Percentiles rank a stretch among this genome's conserved stretches.
Conservation (phyloP, 495 filamentous ascomycete species). For the Immersiella caudata region DNA sequence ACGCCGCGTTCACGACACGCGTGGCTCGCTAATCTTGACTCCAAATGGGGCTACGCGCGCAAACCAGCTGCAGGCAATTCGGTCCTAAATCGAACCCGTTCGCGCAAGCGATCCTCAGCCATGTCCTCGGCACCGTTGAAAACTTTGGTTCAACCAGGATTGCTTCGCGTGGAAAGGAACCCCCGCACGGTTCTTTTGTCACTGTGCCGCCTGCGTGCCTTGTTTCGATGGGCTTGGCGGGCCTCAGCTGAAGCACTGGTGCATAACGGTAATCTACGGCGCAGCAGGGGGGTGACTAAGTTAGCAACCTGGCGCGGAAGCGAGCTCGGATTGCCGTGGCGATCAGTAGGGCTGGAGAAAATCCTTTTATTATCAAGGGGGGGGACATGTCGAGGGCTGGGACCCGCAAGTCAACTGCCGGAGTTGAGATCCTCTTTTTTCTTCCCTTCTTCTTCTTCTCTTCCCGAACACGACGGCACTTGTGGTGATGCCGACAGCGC, state of each 20-base stretch:
- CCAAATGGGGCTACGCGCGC: not conserved
- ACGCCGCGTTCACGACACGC: not conserved
- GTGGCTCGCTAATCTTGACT: not conserved
- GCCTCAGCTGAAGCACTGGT: not conserved
- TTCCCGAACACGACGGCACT: too few relatives aligned
- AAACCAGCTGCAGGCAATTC: not conserved
- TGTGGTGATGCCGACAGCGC: not conserved
- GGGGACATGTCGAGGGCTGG: too few relatives aligned
- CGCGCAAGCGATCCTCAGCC: not conserved
- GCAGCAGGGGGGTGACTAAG: not conserved
- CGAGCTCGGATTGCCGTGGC: slow-evolving; percentile 7
- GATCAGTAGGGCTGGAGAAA: not conserved
- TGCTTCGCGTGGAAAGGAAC: not conserved
- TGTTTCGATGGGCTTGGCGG: slow-evolving; percentile 1
- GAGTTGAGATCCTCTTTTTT: too few relatives aligned
- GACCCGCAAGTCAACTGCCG: too few relatives aligned
- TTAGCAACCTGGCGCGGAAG: not conserved
- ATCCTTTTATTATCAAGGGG: not conserved
- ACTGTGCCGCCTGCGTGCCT: not conserved
- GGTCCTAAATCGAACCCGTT: not conserved
- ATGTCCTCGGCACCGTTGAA: not conserved
- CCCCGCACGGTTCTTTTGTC: slow-evolving; percentile 6
- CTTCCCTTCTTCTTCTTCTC: too few relatives aligned
- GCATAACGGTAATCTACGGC: slow-evolving; percentile 12
- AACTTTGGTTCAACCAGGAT: slow-evolving; percentile 1